Conservation (phyloP, 257 asterid genomes). For the Penstemon newberryi region DNA sequence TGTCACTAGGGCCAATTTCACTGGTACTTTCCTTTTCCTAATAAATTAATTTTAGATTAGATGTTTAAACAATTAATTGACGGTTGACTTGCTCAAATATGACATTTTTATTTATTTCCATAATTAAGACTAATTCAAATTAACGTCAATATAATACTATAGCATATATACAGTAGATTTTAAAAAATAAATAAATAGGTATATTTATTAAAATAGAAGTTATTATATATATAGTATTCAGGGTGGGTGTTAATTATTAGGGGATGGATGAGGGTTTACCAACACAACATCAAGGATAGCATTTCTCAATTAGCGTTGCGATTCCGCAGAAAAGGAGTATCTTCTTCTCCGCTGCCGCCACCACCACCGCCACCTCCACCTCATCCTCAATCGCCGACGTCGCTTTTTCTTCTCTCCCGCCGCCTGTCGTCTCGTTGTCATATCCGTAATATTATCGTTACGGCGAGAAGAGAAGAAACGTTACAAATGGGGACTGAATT, state of each 20-base stretch:
- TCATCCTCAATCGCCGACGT: slow-evolving; percentile 7
- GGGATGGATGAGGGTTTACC: slow-evolving; percentile 67
- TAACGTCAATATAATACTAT: no score
- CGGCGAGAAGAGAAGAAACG: slow-evolving; percentile 14
- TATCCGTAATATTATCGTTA: not conserved
- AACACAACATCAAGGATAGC: slow-evolving; percentile 27
- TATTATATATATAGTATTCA: no score
- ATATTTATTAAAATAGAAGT: no score
- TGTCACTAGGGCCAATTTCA: no score
- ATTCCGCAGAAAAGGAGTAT: slow-evolving; percentile 7
- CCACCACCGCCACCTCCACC: slow-evolving; percentile 27
- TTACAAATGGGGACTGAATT: slow-evolving; percentile 60
- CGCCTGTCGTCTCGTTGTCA: not conserved
- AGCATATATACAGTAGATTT: no score
- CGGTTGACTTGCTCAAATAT: no score
- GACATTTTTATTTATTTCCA: no score
- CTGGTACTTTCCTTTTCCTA: no score
- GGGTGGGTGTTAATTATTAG: not conserved
- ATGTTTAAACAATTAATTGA: no score
- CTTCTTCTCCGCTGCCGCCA: slow-evolving; percentile 26
- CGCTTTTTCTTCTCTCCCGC: not conserved
- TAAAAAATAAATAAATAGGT: no score
- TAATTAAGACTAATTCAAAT: no score
- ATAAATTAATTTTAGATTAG: no score
- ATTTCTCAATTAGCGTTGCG: slow-evolving; percentile 29